Base-by-base conservation (phyloP, 2,329 filamentous ascomycete genomes). In the Colletotrichum cuscutae region DNA sequence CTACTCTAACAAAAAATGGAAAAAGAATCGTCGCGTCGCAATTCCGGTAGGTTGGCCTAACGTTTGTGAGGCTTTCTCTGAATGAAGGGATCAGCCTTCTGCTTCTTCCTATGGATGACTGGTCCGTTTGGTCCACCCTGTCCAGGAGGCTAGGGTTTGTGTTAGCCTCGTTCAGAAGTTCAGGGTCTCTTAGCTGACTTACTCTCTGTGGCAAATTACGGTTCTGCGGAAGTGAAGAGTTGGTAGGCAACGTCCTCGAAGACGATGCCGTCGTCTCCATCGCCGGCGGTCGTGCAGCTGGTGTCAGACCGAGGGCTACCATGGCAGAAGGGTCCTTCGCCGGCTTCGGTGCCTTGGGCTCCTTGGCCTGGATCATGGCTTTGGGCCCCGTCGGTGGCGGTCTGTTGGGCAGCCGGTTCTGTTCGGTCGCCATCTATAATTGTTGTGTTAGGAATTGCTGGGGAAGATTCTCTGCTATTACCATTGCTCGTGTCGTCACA, bases 311-410 rank as follows among this genome's bases (percentile, higher is more conserved):
- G 58, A 89, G 80, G 24, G 86, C 84, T 68, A 86, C 84, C 86
- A 89, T 87, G 22, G 87, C 87, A 2, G 87, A 87, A 2, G 87
- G 87, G 66, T 89, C 87, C 9, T 77, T 79, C 9, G 81, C 77
- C 56, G 78, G 77, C 30, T 71, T 76, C 26, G 78, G 75, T 13
- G 75, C 74, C 63, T 73, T 78, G 54, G 54, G 35, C 19, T 54
- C 24, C 5, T 59, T 54, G 61, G 42, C 42, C 42, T 49, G 42
- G 42, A 46, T 46, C 71, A 67, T 72, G 52, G 65, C 65, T 28
- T 57, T 73, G n/a, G 75, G 73, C 13, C 73, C 73, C 30, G 61
- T 72, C 62, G 75, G 67, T 79, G 67, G 64, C 32, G 54, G 73
- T 56, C 65, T 68, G 58, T 35, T 74, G 37, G 57, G 49, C 32